Conservation (phyloP, 2,329 filamentous ascomycete genomes). For the Amphichorda felina region DNA sequence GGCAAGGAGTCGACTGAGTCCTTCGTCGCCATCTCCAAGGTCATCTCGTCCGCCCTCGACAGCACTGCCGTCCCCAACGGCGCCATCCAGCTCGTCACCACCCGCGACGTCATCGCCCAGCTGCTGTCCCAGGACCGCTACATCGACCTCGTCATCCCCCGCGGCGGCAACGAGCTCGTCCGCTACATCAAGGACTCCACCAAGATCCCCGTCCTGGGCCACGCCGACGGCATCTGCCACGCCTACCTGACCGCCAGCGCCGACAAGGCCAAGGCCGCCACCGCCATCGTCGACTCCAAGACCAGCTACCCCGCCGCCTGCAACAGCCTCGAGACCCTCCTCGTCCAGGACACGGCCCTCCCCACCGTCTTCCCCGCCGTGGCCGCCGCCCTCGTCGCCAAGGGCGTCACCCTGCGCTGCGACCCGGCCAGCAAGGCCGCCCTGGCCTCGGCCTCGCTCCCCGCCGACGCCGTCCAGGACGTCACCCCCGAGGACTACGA, state of each 20-base stretch:
- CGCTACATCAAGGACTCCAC: conserved; percentile 82
- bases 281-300: conserved; percentile 82
- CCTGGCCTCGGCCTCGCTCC: conserved; percentile 35
- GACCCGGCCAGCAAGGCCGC: conserved; percentile 57
- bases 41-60: conserved; percentile 69
- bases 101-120: conserved; percentile 78
- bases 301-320: conserved; percentile 91
- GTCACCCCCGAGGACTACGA: conserved; percentile 62
- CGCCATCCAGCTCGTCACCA: conserved; percentile 88
- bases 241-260: conserved; percentile 76
- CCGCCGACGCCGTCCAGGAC: conserved; percentile 42
- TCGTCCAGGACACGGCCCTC: conserved; percentile 67
- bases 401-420: conserved; percentile 75
- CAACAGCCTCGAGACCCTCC: conserved; percentile 85
- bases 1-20: conserved; percentile 93
- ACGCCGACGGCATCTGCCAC: conserved; percentile 86
- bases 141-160: conserved; percentile 91
- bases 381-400: conserved; percentile 60
- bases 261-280: conserved; percentile 57
- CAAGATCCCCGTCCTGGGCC: conserved; percentile 89
- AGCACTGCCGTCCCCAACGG: conserved; percentile 67
- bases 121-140: conserved; percentile 76
- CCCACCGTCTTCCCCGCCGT: conserved; percentile 55
- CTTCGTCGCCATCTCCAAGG: conserved; percentile 80
- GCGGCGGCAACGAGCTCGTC: conserved; percentile 83